phyloP scores from a whole-genome alignment of 257 asterid genomes.

The Cynanchum wilfordii region DNA sequence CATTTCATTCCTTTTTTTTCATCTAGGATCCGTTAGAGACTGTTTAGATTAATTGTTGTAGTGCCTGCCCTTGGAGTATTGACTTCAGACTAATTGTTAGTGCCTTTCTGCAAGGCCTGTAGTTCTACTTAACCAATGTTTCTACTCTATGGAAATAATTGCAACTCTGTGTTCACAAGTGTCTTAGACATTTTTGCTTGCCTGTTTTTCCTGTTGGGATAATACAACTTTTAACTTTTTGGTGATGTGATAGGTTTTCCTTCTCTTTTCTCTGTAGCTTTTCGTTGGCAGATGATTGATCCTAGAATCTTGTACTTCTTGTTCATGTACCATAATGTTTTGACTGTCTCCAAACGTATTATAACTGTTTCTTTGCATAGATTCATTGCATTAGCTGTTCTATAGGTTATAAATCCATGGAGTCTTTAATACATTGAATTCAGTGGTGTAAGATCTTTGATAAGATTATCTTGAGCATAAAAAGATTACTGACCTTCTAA shows the following conservation, averaged over 20 bases:
- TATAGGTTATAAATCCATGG: background rate
- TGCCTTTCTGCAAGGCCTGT: background rate
- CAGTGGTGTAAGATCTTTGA: background rate
- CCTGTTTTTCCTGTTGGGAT: background rate
- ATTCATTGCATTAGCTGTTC: background rate
- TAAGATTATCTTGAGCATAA: background rate
- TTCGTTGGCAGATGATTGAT: background rate
- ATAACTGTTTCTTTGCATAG: background rate
- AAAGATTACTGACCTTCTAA: background rate
- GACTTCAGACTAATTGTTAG: background rate
- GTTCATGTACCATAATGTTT: background rate
- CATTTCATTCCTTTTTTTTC: conserved; percentile 7
- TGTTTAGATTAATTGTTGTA: background rate
- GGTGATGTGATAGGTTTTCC: background rate
- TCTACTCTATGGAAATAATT: background rate
- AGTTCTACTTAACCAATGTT: background rate
- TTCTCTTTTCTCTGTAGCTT: background rate
- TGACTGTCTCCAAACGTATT: background rate
- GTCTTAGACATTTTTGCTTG: background rate
- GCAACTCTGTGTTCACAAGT: background rate
- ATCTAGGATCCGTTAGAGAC: background rate
- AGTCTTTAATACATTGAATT: background rate
- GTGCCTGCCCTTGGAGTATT: background rate
- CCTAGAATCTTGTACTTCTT: background rate
- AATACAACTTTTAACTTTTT: background rate